Evolutionary conservation across 495 filamentous ascomycete species (phyloP).

Genomic region (Tuber melanosporum): DNA sequence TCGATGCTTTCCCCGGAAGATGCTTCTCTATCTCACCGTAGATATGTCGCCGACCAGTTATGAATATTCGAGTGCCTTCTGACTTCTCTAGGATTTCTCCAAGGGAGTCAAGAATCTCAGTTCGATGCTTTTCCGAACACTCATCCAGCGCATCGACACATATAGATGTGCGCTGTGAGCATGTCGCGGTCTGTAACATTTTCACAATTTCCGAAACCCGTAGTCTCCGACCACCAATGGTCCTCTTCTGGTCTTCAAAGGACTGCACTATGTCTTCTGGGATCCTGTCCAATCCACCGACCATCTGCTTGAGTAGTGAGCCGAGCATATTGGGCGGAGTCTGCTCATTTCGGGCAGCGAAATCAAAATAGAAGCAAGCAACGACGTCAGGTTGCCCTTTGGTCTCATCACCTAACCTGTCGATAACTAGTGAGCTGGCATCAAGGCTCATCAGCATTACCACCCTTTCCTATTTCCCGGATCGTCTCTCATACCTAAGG

Average conservation of each 20-base stretch:
- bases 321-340: background rate
- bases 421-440: background rate
- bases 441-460: background rate
- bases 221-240: background rate
- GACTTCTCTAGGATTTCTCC: background rate
- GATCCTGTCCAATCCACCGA: background rate
- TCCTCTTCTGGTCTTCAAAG: background rate
- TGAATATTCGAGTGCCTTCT: background rate
- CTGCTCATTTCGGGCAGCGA: background rate
- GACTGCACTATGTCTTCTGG: background rate
- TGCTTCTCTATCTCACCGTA: background rate
- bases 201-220: background rate
- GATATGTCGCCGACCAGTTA: background rate
- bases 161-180: background rate
- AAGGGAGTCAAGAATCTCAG: background rate
- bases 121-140: background rate
- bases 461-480: background rate
- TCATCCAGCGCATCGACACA: background rate
- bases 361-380: background rate
- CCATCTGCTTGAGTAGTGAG: background rate
- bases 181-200: background rate
- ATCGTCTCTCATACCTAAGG: background rate
- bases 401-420: background rate
- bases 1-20: background rate
- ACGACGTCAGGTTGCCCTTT: background rate